These are phyloP conservation scores for Pseudonitzschia delicatissima DNA, from an alignment of 108 stramenopile genomes.

Conservation along the genomic window DNA sequence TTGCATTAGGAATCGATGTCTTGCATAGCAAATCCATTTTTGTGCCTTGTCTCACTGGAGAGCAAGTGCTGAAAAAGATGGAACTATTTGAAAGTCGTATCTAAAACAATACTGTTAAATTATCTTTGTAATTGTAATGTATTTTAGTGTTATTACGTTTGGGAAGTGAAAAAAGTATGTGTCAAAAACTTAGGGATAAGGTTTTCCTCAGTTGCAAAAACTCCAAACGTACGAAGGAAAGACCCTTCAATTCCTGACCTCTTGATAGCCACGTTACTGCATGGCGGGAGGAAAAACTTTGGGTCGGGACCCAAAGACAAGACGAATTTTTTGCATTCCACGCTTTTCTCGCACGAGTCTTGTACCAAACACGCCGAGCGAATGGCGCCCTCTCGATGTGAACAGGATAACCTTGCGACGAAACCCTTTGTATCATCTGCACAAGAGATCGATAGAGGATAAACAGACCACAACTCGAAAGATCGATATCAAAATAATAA, in stretches of 20 bases:
- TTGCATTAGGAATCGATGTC: slow-evolving; percentile 24
- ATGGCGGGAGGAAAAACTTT: neutral
- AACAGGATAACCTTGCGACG: neutral
- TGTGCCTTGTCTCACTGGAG: slow-evolving; percentile 19
- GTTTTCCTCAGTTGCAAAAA: too few species aligned
- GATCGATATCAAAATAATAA: neutral
- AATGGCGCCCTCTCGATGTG: neutral
- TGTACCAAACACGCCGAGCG: neutral
- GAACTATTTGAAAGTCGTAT: slow-evolving; percentile 14
- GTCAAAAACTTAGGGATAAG: too few species aligned
- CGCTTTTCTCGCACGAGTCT: too few species aligned
- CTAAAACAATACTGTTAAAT: too few species aligned
- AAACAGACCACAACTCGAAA: neutral
- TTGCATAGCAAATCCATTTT: slow-evolving; percentile 29
- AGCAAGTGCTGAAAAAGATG: slow-evolving; percentile 19
- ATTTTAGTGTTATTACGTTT: too few species aligned
- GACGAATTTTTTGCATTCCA: too few species aligned
- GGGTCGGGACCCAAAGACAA: neutral
- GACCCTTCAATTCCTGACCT: slow-evolving; percentile 6
- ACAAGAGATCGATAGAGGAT: neutral
- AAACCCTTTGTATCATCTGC: neutral
- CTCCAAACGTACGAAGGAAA: too few species aligned
- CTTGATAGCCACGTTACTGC: neutral
- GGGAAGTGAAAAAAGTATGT: too few species aligned
- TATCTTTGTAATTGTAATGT: too few species aligned